Evolutionary conservation across 2,329 filamentous ascomycete species (phyloP).

Genomic region (Malbranchea cinnamomea): DNA sequence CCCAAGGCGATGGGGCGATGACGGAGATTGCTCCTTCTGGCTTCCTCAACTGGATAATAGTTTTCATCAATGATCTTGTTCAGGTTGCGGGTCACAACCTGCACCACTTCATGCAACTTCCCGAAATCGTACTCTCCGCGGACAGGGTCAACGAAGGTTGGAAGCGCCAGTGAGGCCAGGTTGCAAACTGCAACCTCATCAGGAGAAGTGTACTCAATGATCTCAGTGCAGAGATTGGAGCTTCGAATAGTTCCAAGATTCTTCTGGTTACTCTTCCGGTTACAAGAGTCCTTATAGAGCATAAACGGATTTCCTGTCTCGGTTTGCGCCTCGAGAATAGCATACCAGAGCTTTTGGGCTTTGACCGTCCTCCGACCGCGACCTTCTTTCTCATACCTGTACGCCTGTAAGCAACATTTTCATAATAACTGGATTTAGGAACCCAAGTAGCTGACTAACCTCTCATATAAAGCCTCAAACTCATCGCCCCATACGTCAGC

Average conservation of each 20-base stretch:
- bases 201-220: conserved; percentile 90
- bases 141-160: conserved; percentile 76
- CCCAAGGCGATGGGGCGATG: conserved; percentile 92
- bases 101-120: conserved; percentile 87
- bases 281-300: conserved; percentile 98
- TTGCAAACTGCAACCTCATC: conserved; percentile 99
- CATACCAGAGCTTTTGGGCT: conserved; percentile 99
- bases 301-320: conserved; percentile 99
- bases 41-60: conserved; percentile 93
- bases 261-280: conserved; percentile 99
- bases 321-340: conserved; percentile 93
- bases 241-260: conserved; percentile 96
- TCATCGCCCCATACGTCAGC: conserved; percentile 96
- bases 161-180: conserved; percentile 82
- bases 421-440: not conserved
- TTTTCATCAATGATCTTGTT: conserved; percentile 99
- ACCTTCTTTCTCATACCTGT: conserved; percentile 71
- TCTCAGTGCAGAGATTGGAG: conserved; percentile 98
- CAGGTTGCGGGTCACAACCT: conserved; percentile 84
- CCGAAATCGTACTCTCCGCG: conserved; percentile 83
- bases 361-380: conserved; percentile 82
- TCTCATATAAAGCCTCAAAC: conserved; percentile 85
- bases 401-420: conserved; percentile 6
- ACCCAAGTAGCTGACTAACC: conserved; percentile 16
- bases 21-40: conserved; percentile 89